Conservation (phyloP, 208 protist genomes). For the Trypanosomatidae sp. region DNA sequence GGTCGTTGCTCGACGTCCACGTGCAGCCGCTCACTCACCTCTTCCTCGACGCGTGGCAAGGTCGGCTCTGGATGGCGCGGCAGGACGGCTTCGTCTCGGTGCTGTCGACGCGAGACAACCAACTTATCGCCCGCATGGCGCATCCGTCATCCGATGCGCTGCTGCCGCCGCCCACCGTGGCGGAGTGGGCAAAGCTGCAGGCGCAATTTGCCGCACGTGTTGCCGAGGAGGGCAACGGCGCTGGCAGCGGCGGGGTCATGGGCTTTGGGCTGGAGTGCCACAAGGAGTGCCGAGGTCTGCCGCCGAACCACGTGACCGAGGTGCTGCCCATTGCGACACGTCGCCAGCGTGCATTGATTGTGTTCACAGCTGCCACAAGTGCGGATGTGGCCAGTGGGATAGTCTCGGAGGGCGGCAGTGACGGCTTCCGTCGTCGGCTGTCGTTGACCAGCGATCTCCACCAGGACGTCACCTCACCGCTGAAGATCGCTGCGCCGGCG, state of each 20-base stretch:
- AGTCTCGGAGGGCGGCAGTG: too few species aligned
- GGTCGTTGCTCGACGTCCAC: slow-evolving; percentile 63
- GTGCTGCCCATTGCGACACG: slow-evolving; percentile 43
- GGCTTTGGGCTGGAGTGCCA: slow-evolving; percentile 53
- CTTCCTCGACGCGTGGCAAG: slow-evolving; percentile 53
- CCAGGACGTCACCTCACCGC: not conserved
- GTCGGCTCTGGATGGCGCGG: slow-evolving; percentile 69
- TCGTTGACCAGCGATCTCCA: too few species aligned
- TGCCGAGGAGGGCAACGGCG: slow-evolving; percentile 4
- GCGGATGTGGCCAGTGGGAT: too few species aligned
- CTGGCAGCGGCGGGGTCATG: slow-evolving; percentile 4
- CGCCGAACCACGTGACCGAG: slow-evolving; percentile 48
- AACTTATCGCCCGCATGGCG: slow-evolving; percentile 57
- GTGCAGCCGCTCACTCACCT: slow-evolving; percentile 70
- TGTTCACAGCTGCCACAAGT: slow-evolving; percentile 1
- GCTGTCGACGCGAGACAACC: slow-evolving; percentile 65
- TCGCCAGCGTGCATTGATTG: slow-evolving; percentile 32
- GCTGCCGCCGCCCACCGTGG: slow-evolving; percentile 41
- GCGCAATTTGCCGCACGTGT: too few species aligned
- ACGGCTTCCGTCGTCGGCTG: too few species aligned
- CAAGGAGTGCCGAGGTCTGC: slow-evolving; percentile 51
- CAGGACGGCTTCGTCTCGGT: slow-evolving; percentile 74
- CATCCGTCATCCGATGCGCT: slow-evolving; percentile 66
- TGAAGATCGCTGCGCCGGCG: too few species aligned
- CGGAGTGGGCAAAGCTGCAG: slow-evolving; percentile 55